These are phyloP conservation scores for Cyclotella kingstonii DNA, from an alignment of 108 stramenopile genomes.

Conservation along the genomic window DNA sequence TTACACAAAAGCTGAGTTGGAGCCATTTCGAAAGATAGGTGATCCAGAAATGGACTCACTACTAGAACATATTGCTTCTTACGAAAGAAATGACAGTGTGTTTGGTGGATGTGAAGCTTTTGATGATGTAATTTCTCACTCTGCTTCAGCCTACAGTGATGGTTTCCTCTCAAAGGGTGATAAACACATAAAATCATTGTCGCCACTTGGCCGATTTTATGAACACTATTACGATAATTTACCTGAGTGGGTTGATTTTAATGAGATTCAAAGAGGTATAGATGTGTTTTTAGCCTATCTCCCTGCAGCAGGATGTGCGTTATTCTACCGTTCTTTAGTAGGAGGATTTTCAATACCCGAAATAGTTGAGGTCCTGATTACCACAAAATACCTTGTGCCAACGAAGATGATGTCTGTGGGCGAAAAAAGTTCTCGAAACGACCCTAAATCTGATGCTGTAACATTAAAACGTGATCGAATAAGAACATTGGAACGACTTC, in stretches of 20 bases:
- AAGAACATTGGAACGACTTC: slow-evolving; percentile 45
- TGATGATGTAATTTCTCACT: slow-evolving; percentile 41
- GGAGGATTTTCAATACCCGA: slow-evolving; percentile 79
- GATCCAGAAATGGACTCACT: slow-evolving; percentile 65
- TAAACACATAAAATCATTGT: neutral
- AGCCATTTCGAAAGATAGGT: slow-evolving; percentile 64
- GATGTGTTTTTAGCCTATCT: slow-evolving; percentile 71
- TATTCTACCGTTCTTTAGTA: slow-evolving; percentile 70
- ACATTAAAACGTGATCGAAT: slow-evolving; percentile 20
- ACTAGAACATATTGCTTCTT: slow-evolving; percentile 32
- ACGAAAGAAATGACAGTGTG: slow-evolving; percentile 25
- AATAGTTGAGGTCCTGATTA: slow-evolving; percentile 64
- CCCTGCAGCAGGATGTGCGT: slow-evolving; percentile 50
- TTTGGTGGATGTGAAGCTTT: slow-evolving; percentile 57
- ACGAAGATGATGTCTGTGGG: too few relatives aligned
- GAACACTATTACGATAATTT: slow-evolving; percentile 35
- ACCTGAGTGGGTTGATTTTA: slow-evolving; percentile 70
- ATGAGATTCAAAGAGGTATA: slow-evolving; percentile 72
- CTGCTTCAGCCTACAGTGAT: neutral
- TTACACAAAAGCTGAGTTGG: slow-evolving; percentile 49
- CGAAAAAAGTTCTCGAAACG: too few relatives aligned
- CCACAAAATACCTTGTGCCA: slow-evolving; percentile 70
- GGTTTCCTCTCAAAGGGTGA: neutral
- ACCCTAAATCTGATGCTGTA: too few relatives aligned
- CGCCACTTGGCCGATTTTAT: slow-evolving; percentile 20